A percentile compares a stretch with the other conserved stretches of the same genome.
phyloP scores from a whole-genome alignment of 1,284 basidiomycete species.

The Prillingera fragicola region DNA sequence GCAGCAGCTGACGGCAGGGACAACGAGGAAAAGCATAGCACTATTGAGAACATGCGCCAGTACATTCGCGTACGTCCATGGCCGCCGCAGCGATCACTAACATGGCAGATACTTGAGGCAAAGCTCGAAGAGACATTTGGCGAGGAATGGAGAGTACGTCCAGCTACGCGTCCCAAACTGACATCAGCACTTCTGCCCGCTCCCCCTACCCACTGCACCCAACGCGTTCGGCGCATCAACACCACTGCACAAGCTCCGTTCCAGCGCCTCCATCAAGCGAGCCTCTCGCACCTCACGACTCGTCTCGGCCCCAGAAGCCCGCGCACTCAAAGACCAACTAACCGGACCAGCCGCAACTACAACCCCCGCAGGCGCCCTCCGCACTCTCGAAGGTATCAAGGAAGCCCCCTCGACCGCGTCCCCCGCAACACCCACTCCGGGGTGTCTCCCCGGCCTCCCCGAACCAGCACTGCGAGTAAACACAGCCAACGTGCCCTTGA shows the following conservation, averaged over 20 bases:
- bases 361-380: slow-evolving; percentile 5
- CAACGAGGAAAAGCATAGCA: slow-evolving; percentile 33
- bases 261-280: neutral
- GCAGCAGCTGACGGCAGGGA: slow-evolving; percentile 20
- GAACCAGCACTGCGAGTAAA: neutral
- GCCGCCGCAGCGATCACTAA: neutral
- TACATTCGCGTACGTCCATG: slow-evolving; percentile 30
- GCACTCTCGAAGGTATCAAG: slow-evolving; percentile 4
- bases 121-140: slow-evolving; percentile 26
- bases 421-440: no score
- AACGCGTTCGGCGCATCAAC: slow-evolving; percentile 20
- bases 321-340: neutral
- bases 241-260: slow-evolving; percentile 25
- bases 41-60: slow-evolving; percentile 27
- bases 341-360: slow-evolving; percentile 8
- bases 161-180: neutral
- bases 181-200: slow-evolving; percentile 2
- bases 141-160: slow-evolving; percentile 28
- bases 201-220: slow-evolving; percentile 9
- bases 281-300: neutral
- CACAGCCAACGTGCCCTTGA: slow-evolving; percentile 3
- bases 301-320: neutral
- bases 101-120: slow-evolving; percentile 26
- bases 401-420: no score
- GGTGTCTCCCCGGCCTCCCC: no score